phyloP scores from a whole-genome alignment of 768 basidiomycete genomes.

The Heimioporus sp. region DNA sequence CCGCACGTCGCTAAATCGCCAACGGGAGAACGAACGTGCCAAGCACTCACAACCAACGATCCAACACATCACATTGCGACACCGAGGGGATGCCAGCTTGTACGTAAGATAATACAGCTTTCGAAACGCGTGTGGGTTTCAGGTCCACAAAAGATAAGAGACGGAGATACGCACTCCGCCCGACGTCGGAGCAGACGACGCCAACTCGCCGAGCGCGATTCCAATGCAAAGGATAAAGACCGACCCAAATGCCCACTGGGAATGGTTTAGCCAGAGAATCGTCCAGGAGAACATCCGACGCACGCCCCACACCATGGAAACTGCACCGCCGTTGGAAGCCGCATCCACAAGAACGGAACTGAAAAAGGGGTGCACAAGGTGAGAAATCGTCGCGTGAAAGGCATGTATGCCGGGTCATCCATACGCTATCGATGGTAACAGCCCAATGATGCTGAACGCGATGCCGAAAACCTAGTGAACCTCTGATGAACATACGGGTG shows the following conservation, averaged over 20 bases:
- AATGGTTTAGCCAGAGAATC: background rate
- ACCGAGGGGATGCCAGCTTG: too few relatives aligned
- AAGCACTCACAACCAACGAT: too few relatives aligned
- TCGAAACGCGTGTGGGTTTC: too few relatives aligned
- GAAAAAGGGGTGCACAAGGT: background rate
- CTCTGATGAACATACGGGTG: background rate
- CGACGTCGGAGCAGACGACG: constrained; percentile 36
- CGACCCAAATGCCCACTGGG: constrained; percentile 34
- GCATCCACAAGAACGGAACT: constrained; percentile 43
- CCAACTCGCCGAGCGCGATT: constrained; percentile 37
- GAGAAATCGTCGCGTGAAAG: background rate
- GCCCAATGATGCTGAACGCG: constrained; percentile 65
- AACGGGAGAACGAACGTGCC: too few relatives aligned
- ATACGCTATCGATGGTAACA: constrained; percentile 60
- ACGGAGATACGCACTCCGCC: constrained; percentile 28
- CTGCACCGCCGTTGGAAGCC: constrained; percentile 45
- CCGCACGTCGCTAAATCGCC: too few relatives aligned
- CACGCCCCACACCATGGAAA: constrained; percentile 43
- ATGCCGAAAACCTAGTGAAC: constrained; percentile 59
- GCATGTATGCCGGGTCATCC: constrained; percentile 25
- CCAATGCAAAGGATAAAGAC: constrained; percentile 37
- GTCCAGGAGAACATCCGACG: background rate
- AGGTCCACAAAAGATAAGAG: background rate
- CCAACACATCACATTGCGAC: too few relatives aligned
- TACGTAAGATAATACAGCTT: too few relatives aligned